These are phyloP conservation scores for Delphinella strobiligena DNA, from an alignment of 2,329 filamentous ascomycete genomes.

Conservation along the genomic window DNA sequence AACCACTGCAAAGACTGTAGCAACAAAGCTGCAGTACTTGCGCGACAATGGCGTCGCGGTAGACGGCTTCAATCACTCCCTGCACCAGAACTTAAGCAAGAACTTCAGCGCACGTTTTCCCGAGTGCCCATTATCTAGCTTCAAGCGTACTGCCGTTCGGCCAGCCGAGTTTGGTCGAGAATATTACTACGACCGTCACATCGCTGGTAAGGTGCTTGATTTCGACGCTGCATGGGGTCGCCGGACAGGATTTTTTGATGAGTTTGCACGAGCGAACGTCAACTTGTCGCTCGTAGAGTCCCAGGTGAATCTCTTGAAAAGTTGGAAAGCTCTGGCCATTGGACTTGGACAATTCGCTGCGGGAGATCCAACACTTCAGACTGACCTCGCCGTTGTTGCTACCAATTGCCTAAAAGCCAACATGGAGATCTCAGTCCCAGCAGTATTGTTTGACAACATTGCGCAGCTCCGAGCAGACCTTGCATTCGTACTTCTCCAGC, in stretches of 20 bases:
- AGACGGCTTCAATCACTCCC: conserved; percentile 73
- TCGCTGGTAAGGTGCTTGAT: conserved; percentile 63
- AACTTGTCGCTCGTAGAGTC: conserved; percentile 89
- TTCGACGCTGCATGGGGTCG: conserved; percentile 67
- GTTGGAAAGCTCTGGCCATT: conserved; percentile 78
- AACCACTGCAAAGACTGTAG: conserved; percentile 56
- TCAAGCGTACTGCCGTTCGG: conserved; percentile 59
- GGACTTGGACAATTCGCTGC: conserved; percentile 61
- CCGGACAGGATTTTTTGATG: conserved; percentile 58
- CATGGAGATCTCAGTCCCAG: conserved; percentile 56
- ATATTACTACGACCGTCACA: conserved; percentile 74
- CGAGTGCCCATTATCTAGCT: conserved; percentile 59
- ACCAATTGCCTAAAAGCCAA: conserved; percentile 71
- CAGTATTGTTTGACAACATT: conserved; percentile 70
- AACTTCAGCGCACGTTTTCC: conserved; percentile 74
- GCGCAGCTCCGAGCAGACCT: conserved; percentile 67
- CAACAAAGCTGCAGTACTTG: conserved; percentile 68
- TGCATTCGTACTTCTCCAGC: conserved; percentile 69
- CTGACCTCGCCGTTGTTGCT: conserved; percentile 61
- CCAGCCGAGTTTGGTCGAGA: conserved; percentile 47
- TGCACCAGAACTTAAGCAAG: conserved; percentile 72
- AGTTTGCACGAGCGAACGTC: conserved; percentile 76
- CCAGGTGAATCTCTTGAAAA: conserved; percentile 73
- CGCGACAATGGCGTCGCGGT: conserved; percentile 65
- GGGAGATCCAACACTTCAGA: conserved; percentile 45